These are phyloP conservation scores for Geoglossum cookeanum DNA, from an alignment of 2,329 filamentous ascomycete genomes.

Conservation along the genomic window DNA sequence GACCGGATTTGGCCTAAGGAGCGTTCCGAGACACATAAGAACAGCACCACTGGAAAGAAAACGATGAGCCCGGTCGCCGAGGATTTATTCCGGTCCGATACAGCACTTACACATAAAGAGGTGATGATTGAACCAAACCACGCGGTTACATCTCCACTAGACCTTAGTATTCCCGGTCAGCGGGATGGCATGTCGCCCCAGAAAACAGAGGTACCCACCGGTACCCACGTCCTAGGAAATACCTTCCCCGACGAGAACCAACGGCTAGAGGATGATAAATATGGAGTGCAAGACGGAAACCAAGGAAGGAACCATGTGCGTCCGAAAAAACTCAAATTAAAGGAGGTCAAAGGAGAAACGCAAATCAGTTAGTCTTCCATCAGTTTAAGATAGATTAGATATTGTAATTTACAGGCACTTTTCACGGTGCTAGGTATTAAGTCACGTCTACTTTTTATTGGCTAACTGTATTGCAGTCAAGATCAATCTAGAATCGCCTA, in stretches of 20 bases:
- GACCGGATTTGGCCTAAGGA: constrained; percentile 30
- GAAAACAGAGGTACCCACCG: background rate
- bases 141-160: background rate
- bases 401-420: background rate
- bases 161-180: background rate
- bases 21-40: background rate
- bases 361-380: constrained; percentile 59
- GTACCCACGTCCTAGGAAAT: background rate
- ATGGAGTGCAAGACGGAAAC: constrained; percentile 13
- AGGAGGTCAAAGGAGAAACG: constrained; percentile 69
- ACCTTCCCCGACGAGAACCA: background rate
- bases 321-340: constrained; percentile 46
- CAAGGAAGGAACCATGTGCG: constrained; percentile 24
- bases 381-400: background rate
- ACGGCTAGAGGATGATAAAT: background rate
- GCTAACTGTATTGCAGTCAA: constrained; percentile 41
- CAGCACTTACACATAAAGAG: background rate
- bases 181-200: background rate
- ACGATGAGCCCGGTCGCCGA: constrained; percentile 27
- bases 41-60: constrained; percentile 8
- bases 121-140: background rate
- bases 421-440: background rate
- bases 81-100: too few relatives aligned
- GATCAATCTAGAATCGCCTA: constrained; percentile 79
- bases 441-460: background rate